A percentile compares a stretch with the other conserved stretches of the same genome.
These are phyloP conservation scores for Bretschneidera sinensis DNA, from an alignment of 345 rosid genomes.

Conservation along the genomic window DNA sequence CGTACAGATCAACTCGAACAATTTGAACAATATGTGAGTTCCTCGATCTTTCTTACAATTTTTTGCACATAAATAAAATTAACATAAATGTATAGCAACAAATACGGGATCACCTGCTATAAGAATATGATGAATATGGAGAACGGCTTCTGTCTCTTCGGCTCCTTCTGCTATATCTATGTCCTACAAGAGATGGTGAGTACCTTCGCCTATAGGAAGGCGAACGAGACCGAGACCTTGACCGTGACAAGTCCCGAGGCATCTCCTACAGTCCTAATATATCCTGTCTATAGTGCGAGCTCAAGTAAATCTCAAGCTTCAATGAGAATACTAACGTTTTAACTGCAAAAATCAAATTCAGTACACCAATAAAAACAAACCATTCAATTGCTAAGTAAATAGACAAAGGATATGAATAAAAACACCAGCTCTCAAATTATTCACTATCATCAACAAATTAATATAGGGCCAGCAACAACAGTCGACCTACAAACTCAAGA, in stretches of 20 bases:
- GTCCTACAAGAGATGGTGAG: slow-evolving; percentile 68
- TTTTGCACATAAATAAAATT: slow-evolving; percentile 16
- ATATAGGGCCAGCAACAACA: background rate
- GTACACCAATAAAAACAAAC: background rate
- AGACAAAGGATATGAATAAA: background rate
- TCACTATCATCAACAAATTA: too few relatives aligned
- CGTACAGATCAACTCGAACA: slow-evolving; percentile 27
- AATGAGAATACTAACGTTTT: background rate
- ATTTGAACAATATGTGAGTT: slow-evolving; percentile 24
- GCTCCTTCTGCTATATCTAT: slow-evolving; percentile 69
- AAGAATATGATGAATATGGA: slow-evolving; percentile 65
- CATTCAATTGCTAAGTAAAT: background rate
- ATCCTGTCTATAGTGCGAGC: background rate
- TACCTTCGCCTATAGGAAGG: slow-evolving; percentile 63
- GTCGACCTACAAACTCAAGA: background rate
- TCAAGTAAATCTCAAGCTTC: background rate
- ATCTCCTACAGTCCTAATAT: slow-evolving; percentile 24
- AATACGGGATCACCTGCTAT: slow-evolving; percentile 88
- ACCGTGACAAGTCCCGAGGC: slow-evolving; percentile 77
- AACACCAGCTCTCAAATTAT: too few relatives aligned
- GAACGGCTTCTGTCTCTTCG: slow-evolving; percentile 78
- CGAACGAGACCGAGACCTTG: slow-evolving; percentile 69
- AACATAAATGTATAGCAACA: slow-evolving; percentile 19
- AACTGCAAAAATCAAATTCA: background rate
- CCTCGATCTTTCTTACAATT: slow-evolving; percentile 37